Evolutionary conservation across 1,139 yeast genomes (phyloP).

Genomic region (Yamadazyma epiphylla): DNA sequence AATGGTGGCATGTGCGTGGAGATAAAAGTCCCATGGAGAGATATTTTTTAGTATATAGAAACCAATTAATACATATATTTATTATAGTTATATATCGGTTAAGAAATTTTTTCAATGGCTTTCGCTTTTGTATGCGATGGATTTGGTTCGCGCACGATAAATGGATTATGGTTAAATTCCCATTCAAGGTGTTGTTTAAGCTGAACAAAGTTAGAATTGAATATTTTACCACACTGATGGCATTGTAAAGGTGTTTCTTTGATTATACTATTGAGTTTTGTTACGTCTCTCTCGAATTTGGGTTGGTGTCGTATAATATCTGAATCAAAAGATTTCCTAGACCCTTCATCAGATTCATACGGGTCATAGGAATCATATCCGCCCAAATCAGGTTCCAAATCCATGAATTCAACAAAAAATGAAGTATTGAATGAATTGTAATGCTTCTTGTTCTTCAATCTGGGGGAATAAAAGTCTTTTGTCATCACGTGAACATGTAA

Average conservation of each 20-base stretch:
- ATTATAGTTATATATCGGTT: too few species aligned
- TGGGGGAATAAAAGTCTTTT: slow-evolving; percentile 52
- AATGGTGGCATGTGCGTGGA: slow-evolving; percentile 37
- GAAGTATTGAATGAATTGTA: slow-evolving; percentile 66
- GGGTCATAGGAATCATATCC: slow-evolving; percentile 1
- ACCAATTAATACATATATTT: too few species aligned
- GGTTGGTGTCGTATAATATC: neutral
- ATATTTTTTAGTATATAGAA: too few species aligned
- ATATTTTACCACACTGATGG: slow-evolving; percentile 43
- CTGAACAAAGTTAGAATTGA: slow-evolving; percentile 41
- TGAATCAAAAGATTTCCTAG: slow-evolving; percentile 1
- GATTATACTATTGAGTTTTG: slow-evolving; percentile 23
- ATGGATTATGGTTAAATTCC: too few species aligned
- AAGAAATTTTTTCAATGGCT: too few species aligned
- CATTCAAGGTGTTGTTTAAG: slow-evolving; percentile 46
- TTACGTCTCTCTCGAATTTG: slow-evolving; percentile 7
- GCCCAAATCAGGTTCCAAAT: slow-evolving; percentile 15
- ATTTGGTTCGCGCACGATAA: too few species aligned
- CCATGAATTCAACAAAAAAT: slow-evolving; percentile 57
- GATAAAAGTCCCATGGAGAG: slow-evolving; percentile 41
- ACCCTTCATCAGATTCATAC: slow-evolving; percentile 1
- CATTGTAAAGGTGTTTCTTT: slow-evolving; percentile 45
- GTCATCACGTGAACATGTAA: slow-evolving; percentile 73
- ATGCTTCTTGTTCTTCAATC: slow-evolving; percentile 61
- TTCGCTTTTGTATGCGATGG: too few species aligned